Evolutionary conservation across 139 green algal species (phyloP).

Genomic region (Monoraphidium neglectum): DNA sequence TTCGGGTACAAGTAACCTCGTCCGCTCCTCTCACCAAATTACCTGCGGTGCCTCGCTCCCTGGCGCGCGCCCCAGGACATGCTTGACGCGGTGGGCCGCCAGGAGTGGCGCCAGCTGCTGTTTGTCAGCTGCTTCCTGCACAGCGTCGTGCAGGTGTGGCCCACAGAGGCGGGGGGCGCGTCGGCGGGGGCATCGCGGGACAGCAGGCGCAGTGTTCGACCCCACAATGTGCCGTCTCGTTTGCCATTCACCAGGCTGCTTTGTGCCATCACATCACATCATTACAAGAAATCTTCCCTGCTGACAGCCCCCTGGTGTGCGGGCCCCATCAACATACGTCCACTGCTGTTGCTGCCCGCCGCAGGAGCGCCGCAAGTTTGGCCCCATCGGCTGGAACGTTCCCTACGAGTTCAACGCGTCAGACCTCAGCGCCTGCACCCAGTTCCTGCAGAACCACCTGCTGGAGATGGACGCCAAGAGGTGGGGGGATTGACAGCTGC

Average conservation of each 20-base stretch:
- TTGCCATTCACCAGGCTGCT: not conserved
- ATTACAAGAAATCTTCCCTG: too few species aligned
- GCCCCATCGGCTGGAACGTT: conserved; percentile 95
- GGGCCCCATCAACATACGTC: too few species aligned
- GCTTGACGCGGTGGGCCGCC: conserved; percentile 77
- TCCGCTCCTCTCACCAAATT: too few species aligned
- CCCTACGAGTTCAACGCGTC: conserved; percentile 96
- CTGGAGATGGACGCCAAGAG: conserved; percentile 92
- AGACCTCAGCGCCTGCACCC: conserved; percentile 85
- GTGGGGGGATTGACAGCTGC: too few species aligned
- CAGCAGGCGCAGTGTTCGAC: not conserved
- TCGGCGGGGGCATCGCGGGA: not conserved
- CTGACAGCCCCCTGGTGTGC: too few species aligned
- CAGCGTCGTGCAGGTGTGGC: conserved; percentile 52
- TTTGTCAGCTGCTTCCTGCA: conserved; percentile 95
- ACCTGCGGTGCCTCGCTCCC: too few species aligned
- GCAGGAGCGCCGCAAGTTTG: conserved; percentile 95
- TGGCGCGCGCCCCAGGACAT: too few species aligned
- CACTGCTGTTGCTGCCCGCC: not conserved
- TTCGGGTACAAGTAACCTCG: not conserved
- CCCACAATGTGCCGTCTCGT: not conserved
- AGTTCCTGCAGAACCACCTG: conserved; percentile 95
- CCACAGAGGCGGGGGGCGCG: not conserved
- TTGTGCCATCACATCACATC: not conserved
- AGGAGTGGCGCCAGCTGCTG: conserved; percentile 92